Evolutionary conservation across 345 rosid species (phyloP), one percentile per base, ranked within the genome.

Genomic region (Pistacia atlantica): DNA sequence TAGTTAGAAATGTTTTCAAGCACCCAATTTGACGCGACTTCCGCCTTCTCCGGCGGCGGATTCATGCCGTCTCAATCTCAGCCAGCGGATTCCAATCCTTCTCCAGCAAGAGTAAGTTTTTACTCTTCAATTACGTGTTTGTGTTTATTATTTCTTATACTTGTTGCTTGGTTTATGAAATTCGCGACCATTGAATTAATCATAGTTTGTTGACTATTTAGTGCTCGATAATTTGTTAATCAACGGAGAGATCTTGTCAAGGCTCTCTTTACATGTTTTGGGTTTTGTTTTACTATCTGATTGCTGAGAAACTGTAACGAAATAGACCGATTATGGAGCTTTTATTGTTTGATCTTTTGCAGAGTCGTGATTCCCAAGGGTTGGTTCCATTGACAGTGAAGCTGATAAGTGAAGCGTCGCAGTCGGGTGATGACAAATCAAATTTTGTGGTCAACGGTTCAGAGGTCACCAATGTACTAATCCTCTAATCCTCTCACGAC

Each of bases 361-460:
- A 90, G 95, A 79, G 72, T 80, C 93, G 97, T 42, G 97, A 89
- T 52, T 84, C 88, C 5, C 91, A 86, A 59, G 94, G 96, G 20
- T 79, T 93, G 80, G 79, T 89, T 31, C 94, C 98, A 2, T 85
- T 89, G 65, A 93, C 98, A 7, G 91, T 93, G 84, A 95, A 93
- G 92, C 96, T 90, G 86, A 84, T 90, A 49, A 92, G 93, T 31
- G 90, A 90, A 80, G 86, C 92, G 76, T 88, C 86, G 69, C 97
- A 91, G 11, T 82, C 95, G 3, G 87, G 93, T 42, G 93, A 89
- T 66, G 99, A 95, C 46, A 93, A 90, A 76, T 90, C 97, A 14
- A 89, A 78, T 77, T 87, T 93, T 68, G 52, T 78, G 68, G 86
- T 93, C 69, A 86, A 88, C 16, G 97, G 92, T 8, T 80, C 84